Conservation (phyloP, 2,329 filamentous ascomycete species). For the Cercospora sp. region DNA sequence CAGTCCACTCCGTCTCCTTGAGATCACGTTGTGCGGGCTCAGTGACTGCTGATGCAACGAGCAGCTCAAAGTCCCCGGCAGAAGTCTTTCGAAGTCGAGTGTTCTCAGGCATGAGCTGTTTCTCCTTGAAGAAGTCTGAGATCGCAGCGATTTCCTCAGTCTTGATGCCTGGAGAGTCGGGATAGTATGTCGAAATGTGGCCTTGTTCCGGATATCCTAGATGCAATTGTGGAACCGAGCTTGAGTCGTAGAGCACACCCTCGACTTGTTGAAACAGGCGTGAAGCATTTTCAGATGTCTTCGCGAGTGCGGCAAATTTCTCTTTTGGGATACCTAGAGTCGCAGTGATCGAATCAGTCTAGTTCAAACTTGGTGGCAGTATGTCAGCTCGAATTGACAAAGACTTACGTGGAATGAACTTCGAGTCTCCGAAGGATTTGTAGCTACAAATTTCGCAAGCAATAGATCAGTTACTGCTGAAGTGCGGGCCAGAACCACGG, state of each 20-base stretch:
- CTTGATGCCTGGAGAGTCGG: slow-evolving; percentile 51
- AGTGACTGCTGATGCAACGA: slow-evolving; percentile 51
- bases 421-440: slow-evolving; percentile 43
- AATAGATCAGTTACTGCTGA: neutral
- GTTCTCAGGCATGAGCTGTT: slow-evolving; percentile 52
- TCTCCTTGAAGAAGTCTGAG: slow-evolving; percentile 51
- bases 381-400: neutral
- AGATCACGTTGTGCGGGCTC: slow-evolving; percentile 46
- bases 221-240: slow-evolving; percentile 47
- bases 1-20: slow-evolving; percentile 49
- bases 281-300: slow-evolving; percentile 43
- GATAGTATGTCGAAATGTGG: slow-evolving; percentile 54
- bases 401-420: slow-evolving; percentile 50
- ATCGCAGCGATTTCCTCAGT: slow-evolving; percentile 50
- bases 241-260: slow-evolving; percentile 48
- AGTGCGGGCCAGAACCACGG: neutral
- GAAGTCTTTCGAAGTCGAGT: slow-evolving; percentile 50
- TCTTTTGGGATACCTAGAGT: slow-evolving; percentile 38
- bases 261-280: slow-evolving; percentile 48
- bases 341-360: neutral
- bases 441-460: slow-evolving; percentile 7
- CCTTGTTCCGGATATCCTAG: slow-evolving; percentile 53
- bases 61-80: slow-evolving; percentile 48
- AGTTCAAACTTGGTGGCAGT: neutral
- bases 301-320: slow-evolving; percentile 49